Conservation (phyloP, 2,329 filamentous ascomycete species). For the Madurella fahalii region DNA sequence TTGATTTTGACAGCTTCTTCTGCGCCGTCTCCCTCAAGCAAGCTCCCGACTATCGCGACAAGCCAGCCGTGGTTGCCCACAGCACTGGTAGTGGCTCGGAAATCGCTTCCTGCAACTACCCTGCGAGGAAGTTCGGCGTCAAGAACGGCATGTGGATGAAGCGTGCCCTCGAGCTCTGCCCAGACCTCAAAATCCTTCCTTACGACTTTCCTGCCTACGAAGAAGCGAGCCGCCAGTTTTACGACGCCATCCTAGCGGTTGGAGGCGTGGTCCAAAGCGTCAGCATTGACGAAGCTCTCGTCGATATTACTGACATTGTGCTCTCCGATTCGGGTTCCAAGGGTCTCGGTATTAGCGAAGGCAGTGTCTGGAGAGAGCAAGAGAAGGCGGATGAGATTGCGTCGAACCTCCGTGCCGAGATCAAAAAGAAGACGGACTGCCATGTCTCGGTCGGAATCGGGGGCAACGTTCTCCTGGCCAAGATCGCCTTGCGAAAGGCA, state of each 20-base stretch:
- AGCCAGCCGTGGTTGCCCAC: constrained; percentile 86
- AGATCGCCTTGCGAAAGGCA: constrained; percentile 82
- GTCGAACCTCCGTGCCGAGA: constrained; percentile 57
- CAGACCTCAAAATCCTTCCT: constrained; percentile 81
- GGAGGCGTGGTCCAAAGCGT: constrained; percentile 90
- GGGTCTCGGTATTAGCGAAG: constrained; percentile 61
- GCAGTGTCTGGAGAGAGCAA: constrained; percentile 72
- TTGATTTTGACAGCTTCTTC: constrained; percentile 99
- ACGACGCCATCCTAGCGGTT: constrained; percentile 73
- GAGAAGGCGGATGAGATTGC: constrained; percentile 72
- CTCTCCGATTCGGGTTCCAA: constrained; percentile 61
- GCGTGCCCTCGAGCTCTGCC: constrained; percentile 73
- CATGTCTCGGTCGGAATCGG: constrained; percentile 92
- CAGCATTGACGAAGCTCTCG: constrained; percentile 89
- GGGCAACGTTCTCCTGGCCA: constrained; percentile 83
- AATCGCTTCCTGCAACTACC: constrained; percentile 97
- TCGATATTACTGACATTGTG: constrained; percentile 75
- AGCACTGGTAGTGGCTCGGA: constrained; percentile 81
- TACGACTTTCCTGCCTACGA: constrained; percentile 97
- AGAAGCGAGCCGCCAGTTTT: constrained; percentile 82
- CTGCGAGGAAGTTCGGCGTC: constrained; percentile 77
- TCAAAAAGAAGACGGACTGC: constrained; percentile 75
- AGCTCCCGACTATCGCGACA: constrained; percentile 68
- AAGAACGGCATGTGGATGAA: constrained; percentile 99
- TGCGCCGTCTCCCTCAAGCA: constrained; percentile 83